These are phyloP conservation scores for Cordia subcordata DNA, from an alignment of 257 asterid species.

Conservation along the genomic window DNA sequence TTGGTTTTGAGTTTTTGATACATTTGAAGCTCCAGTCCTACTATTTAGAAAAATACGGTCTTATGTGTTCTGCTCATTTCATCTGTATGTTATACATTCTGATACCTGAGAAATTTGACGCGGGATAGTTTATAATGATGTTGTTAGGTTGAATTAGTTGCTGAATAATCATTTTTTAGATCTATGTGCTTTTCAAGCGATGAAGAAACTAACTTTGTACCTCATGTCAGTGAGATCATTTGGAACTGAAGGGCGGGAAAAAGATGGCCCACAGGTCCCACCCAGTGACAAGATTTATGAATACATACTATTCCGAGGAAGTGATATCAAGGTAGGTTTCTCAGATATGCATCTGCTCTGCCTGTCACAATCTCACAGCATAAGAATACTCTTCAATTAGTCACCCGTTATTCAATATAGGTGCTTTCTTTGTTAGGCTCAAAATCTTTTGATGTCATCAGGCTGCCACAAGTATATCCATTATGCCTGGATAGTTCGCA, in stretches of 20 bases:
- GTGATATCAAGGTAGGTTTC: constrained; percentile 75
- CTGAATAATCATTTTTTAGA: neutral
- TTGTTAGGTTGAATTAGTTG: neutral
- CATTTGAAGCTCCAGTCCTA: no score
- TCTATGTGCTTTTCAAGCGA: neutral
- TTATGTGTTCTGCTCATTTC: no score
- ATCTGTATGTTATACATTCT: no score
- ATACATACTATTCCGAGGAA: constrained; percentile 88
- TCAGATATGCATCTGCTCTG: neutral
- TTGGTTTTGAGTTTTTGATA: no score
- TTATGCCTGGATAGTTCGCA: no score
- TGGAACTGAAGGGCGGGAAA: constrained; percentile 95
- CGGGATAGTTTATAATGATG: no score
- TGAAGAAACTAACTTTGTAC: constrained; percentile 5
- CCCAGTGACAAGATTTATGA: constrained; percentile 87
- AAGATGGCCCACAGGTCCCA: constrained; percentile 89
- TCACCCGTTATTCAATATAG: neutral
- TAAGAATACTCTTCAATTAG: no score
- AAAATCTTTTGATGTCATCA: no score
- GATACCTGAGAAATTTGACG: no score
- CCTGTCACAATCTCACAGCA: neutral
- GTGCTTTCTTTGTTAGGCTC: no score
- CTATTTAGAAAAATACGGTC: no score
- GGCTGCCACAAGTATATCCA: no score
- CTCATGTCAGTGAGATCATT: constrained; percentile 74